phyloP scores from a whole-genome alignment of 1,284 basidiomycete species.

The Ceratobasidium theobromae region DNA sequence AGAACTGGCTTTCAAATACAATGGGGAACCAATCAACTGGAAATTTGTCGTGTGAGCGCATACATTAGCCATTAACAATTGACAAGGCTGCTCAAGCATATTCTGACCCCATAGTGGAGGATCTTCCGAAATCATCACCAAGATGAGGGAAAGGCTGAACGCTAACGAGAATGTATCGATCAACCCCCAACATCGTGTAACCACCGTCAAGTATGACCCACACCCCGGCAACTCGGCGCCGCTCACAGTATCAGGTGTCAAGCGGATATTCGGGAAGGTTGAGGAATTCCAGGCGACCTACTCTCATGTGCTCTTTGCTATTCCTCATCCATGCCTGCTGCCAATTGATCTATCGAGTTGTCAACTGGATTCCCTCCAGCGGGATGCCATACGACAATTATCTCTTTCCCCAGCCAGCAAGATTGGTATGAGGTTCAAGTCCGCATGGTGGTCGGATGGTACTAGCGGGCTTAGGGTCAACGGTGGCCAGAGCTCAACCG shows the following conservation, averaged over 20 bases:
- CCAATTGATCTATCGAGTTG: slow-evolving; percentile 39
- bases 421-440: slow-evolving; percentile 46
- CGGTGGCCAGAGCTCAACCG: slow-evolving; percentile 38
- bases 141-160: slow-evolving; percentile 41
- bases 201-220: slow-evolving; percentile 39
- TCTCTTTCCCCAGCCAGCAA: slow-evolving; percentile 41
- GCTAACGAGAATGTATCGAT: neutral
- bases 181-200: neutral
- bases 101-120: neutral
- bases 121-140: slow-evolving; percentile 35
- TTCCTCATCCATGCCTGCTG: slow-evolving; percentile 40
- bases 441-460: slow-evolving; percentile 45
- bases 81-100: neutral
- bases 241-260: slow-evolving; percentile 19
- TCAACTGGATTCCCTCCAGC: slow-evolving; percentile 38
- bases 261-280: slow-evolving; percentile 33
- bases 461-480: neutral
- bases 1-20: neutral
- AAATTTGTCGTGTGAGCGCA: neutral
- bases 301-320: slow-evolving; percentile 42
- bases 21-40: neutral
- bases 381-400: slow-evolving; percentile 40
- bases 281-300: slow-evolving; percentile 32
- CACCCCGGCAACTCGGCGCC: slow-evolving; percentile 37
- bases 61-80: no score